phyloP scores from a whole-genome alignment of 208 protist species.

The Crithidia mellificae region DNA sequence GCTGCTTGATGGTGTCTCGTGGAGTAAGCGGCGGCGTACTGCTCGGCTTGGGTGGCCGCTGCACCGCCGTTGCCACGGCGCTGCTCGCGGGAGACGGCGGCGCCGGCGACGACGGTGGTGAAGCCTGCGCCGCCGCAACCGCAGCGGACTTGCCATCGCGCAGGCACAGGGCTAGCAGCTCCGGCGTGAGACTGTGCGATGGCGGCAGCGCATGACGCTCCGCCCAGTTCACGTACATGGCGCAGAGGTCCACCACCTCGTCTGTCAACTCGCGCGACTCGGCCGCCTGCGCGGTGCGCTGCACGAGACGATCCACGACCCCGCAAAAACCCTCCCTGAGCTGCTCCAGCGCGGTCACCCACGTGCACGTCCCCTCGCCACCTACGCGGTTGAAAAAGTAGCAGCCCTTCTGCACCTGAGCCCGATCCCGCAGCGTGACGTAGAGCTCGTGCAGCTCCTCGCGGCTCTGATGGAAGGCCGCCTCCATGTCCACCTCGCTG shows the following conservation, averaged over 20 bases:
- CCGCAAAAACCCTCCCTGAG: slow-evolving; percentile 51
- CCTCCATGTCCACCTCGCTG: slow-evolving; percentile 68
- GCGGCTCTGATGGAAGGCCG: slow-evolving; percentile 56
- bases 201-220: slow-evolving; percentile 33
- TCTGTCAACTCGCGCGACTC: slow-evolving; percentile 55
- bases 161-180: slow-evolving; percentile 49
- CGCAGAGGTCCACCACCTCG: slow-evolving; percentile 68
- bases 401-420: slow-evolving; percentile 66
- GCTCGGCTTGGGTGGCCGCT: slow-evolving; percentile 32
- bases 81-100: neutral
- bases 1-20: slow-evolving; percentile 26
- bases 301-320: slow-evolving; percentile 53
- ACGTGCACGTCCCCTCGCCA: slow-evolving; percentile 64
- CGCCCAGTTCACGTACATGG: slow-evolving; percentile 80
- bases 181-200: slow-evolving; percentile 39
- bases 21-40: slow-evolving; percentile 25
- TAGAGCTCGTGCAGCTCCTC: slow-evolving; percentile 60
- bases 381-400: slow-evolving; percentile 85
- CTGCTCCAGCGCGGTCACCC: slow-evolving; percentile 58
- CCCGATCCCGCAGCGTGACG: slow-evolving; percentile 55
- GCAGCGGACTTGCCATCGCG: slow-evolving; percentile 37
- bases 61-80: slow-evolving; percentile 2
- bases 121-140: neutral
- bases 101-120: too few species aligned
- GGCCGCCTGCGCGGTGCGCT: slow-evolving; percentile 41